phyloP scores from a whole-genome alignment of 2,329 filamentous ascomycete genomes.

The Cercospora brassicicola region DNA sequence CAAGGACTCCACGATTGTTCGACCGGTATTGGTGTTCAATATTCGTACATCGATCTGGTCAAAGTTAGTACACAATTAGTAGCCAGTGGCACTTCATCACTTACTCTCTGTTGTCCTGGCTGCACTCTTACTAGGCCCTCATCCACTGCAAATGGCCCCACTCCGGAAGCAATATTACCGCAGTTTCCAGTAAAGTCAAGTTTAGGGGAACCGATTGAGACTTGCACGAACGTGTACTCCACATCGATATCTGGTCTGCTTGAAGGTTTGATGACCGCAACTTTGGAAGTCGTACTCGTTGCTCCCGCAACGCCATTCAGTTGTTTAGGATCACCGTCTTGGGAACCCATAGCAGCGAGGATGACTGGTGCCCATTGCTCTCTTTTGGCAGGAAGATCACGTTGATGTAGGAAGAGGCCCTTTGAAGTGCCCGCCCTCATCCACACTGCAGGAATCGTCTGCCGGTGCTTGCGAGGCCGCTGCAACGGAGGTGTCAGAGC shows the following conservation, averaged over 20 bases:
- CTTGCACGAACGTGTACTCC: constrained; percentile 32
- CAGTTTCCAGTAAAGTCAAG: constrained; percentile 32
- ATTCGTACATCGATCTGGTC: constrained; percentile 27
- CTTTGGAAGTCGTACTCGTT: constrained; percentile 31
- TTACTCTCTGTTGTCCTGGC: constrained; percentile 19
- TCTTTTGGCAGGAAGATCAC: constrained; percentile 35
- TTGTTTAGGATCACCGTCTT: constrained; percentile 30
- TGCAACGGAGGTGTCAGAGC: not conserved
- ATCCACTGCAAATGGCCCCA: constrained; percentile 31
- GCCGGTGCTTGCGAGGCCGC: constrained; percentile 6
- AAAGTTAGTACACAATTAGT: not conserved
- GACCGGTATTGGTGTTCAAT: constrained; percentile 32
- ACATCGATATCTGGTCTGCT: constrained; percentile 25
- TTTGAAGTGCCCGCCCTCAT: constrained; percentile 46
- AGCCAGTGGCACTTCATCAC: constrained; percentile 2
- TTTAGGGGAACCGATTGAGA: constrained; percentile 23
- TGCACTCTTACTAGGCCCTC: constrained; percentile 24
- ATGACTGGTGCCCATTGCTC: constrained; percentile 37
- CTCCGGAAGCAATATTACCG: constrained; percentile 31
- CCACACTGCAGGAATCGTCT: constrained; percentile 39
- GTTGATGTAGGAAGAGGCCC: constrained; percentile 43
- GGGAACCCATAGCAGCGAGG: constrained; percentile 39
- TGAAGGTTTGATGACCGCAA: constrained; percentile 27
- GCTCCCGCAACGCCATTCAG: constrained; percentile 31
- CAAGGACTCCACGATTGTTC: constrained; percentile 28